Percentiles rank a stretch among this genome's conserved stretches.
phyloP scores from a whole-genome alignment of 2,329 filamentous ascomycete species.

The Aspergillus fijiensis region DNA sequence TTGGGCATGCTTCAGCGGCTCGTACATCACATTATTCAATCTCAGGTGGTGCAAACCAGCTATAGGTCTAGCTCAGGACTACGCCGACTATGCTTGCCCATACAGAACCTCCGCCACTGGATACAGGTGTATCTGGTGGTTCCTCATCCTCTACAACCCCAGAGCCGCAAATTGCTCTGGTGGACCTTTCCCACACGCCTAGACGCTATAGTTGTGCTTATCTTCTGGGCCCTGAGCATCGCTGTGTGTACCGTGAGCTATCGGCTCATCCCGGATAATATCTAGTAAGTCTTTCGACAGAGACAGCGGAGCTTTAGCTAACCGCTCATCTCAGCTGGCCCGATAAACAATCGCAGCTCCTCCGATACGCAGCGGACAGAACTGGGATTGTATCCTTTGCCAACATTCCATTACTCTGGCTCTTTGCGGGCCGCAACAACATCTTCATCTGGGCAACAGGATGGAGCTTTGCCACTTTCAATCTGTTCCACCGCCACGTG shows the following conservation, averaged over 20 bases:
- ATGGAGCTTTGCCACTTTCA: constrained; percentile 67
- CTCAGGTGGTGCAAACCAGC: constrained; percentile 6
- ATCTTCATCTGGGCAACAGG: constrained; percentile 65
- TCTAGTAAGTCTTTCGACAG: constrained; percentile 41
- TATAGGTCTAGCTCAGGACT: neutral
- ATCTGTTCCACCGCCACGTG: constrained; percentile 66
- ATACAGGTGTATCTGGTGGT: constrained; percentile 42
- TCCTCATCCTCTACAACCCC: constrained; percentile 45
- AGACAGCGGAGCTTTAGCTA: neutral
- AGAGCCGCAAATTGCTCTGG: constrained; percentile 43
- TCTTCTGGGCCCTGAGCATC: constrained; percentile 49
- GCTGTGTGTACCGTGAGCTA: constrained; percentile 48
- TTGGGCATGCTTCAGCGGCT: constrained; percentile 37
- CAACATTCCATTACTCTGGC: constrained; percentile 64
- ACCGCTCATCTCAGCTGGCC: constrained; percentile 28
- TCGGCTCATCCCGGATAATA: constrained; percentile 46
- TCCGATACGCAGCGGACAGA: constrained; percentile 62
- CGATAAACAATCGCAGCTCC: constrained; percentile 37
- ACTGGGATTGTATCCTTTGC: constrained; percentile 64
- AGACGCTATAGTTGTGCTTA: constrained; percentile 46
- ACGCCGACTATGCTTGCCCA: constrained; percentile 6
- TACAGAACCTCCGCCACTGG: constrained; percentile 29
- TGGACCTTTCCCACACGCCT: constrained; percentile 51
- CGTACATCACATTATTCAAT: constrained; percentile 19
- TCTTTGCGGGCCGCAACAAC: constrained; percentile 68